Evolutionary conservation across 495 filamentous ascomycete species (phyloP).

Genomic region (Xylaria scruposa): DNA sequence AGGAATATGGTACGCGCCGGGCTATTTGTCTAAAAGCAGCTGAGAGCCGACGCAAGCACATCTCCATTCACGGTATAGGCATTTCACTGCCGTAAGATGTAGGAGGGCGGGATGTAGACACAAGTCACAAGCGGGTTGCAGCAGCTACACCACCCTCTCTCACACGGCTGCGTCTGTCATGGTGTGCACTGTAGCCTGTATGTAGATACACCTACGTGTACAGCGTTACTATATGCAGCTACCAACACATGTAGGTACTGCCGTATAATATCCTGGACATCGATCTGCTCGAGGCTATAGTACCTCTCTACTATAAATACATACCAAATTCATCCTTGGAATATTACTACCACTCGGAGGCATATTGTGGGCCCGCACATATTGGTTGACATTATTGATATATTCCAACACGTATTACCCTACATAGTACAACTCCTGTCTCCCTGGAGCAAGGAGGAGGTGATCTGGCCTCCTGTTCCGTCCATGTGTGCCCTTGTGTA

Average conservation of each 20-base stretch:
- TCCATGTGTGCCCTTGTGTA: neutral
- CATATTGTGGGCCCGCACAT: constrained; percentile 7
- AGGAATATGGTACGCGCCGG: constrained; percentile 41
- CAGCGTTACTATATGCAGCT: constrained; percentile 18
- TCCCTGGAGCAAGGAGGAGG: neutral
- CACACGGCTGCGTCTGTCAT: constrained; percentile 13
- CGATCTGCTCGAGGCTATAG: constrained; percentile 4
- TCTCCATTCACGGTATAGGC: constrained; percentile 19
- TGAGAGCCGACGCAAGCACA: constrained; percentile 32
- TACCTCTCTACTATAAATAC: constrained; percentile 1
- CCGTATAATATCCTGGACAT: constrained; percentile 10
- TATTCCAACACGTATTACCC: constrained; percentile 7
- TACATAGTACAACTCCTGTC: neutral
- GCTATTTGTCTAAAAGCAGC: constrained; percentile 33
- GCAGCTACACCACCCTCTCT: constrained; percentile 19
- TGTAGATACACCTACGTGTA: constrained; percentile 30
- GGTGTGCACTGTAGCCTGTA: constrained; percentile 20
- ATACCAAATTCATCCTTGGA: constrained; percentile 3
- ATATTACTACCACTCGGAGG: constrained; percentile 5
- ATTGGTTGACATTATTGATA: constrained; percentile 12
- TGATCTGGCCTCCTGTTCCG: neutral
- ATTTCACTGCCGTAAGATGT: constrained; percentile 16
- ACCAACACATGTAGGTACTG: constrained; percentile 11
- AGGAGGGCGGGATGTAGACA: constrained; percentile 3
- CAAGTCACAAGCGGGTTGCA: constrained; percentile 27